phyloP scores from a whole-genome alignment of 345 rosid species.

The Trapa bicornis region DNA sequence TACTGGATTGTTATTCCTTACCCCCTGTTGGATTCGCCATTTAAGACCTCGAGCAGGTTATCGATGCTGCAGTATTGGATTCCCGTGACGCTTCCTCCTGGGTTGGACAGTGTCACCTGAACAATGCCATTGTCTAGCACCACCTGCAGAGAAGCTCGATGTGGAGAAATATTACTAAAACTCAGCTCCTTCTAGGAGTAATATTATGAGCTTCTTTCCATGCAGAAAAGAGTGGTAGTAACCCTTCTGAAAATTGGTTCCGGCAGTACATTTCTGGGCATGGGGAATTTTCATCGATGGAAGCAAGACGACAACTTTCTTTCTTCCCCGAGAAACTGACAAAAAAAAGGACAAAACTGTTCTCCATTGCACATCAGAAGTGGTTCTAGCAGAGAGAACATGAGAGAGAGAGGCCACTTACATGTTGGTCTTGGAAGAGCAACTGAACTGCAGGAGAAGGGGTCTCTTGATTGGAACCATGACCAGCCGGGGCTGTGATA shows the following conservation, averaged over 20 bases:
- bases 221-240: too few species aligned
- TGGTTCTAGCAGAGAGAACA: not conserved
- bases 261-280: not conserved
- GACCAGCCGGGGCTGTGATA: not conserved
- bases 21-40: conserved; percentile 11
- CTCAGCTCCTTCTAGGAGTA: not conserved
- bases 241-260: not conserved
- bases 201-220: not conserved
- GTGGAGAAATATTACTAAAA: too few species aligned
- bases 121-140: conserved; percentile 11
- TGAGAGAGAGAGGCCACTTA: not conserved
- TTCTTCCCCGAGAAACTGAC: not conserved
- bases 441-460: conserved; percentile 8
- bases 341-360: not conserved
- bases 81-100: conserved; percentile 13
- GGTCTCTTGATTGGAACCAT: not conserved
- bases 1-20: not conserved
- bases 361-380: not conserved
- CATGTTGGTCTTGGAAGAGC: conserved; percentile 5
- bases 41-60: conserved; percentile 9
- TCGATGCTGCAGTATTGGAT: conserved; percentile 7
- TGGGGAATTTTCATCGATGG: not conserved
- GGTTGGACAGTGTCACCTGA: conserved; percentile 12
- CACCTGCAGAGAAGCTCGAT: conserved; percentile 8
- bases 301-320: not conserved